Base-by-base conservation (phyloP, 2,329 filamentous ascomycete genomes). In the Beauveria medogensis region DNA sequence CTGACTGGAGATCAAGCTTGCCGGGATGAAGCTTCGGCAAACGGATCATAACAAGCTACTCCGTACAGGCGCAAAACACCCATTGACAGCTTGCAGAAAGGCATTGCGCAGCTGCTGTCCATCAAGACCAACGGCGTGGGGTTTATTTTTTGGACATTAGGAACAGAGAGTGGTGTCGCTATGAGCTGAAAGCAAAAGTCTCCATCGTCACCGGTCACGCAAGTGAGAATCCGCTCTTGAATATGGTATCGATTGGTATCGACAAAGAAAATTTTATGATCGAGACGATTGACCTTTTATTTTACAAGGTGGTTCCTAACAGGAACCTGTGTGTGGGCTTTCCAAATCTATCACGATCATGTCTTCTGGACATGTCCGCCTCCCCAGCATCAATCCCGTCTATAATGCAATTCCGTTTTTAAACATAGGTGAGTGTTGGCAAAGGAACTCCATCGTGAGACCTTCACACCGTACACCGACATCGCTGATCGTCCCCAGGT, bases 251-350 rank as follows among this genome's bases (percentile, higher is more conserved):
- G 51, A 60, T 60, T 60, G 53, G 57, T 62, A 52, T 55, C 63
- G 62, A 65, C 64, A 65, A 63, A 65, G 68, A 72, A 68, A 67
- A 62, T 69, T 67, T 70, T 68, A 67, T 68, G 70, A 70, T 65
- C 69, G 69, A 71, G 72, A 72, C 71, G 70, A 72, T 72, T 72
- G 72, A 74, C 71, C 57, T 74, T 75, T 75, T 74, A 75, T 74
- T 75, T 75, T 75, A 75, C 74, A 75, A 72, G 69, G 72, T 67
- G 66, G 67, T 73, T 71, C 69, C 69, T 64, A 66, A 65, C 67
- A 69, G 69, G 65, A 70, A 69, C 66, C 59, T 46, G 52, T 68
- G 44, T 68, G 67, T 64, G 68, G 69, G 67, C 66, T 68, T 68
- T 67, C 68, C 69, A 71, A 69, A 67, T 73, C 69, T 69, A 72